These are phyloP conservation scores for Plasmodium coatneyi DNA, from an alignment of 169 alveolate genomes.

Conservation along the genomic window DNA sequence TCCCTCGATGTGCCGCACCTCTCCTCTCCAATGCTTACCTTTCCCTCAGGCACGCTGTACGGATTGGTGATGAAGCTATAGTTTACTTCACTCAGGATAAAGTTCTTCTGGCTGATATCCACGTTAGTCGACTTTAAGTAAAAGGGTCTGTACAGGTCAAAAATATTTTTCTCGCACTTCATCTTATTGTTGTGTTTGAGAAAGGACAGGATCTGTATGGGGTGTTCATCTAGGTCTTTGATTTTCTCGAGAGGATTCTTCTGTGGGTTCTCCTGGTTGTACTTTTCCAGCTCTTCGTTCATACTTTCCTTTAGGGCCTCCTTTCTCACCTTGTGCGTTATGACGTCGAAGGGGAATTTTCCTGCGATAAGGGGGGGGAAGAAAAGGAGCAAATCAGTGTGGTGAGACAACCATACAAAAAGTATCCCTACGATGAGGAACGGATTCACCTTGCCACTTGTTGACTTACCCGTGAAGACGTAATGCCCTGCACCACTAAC, in stretches of 20 bases:
- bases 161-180: conserved; percentile 68
- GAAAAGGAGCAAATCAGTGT: not conserved
- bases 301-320: conserved; percentile 45
- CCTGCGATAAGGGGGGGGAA: not conserved
- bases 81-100: conserved; percentile 24
- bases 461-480: conserved; percentile 22
- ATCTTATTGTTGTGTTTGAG: conserved; percentile 20
- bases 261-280: conserved; percentile 6
- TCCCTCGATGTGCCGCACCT: not conserved
- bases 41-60: conserved; percentile 28
- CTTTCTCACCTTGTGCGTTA: conserved; percentile 53
- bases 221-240: conserved; percentile 12
- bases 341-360: conserved; percentile 64
- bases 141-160: conserved; percentile 58
- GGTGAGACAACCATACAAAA: not conserved
- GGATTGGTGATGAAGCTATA: conserved; percentile 49
- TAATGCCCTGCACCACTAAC: conserved; percentile 30
- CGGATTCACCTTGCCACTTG: not conserved
- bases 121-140: conserved; percentile 40
- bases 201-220: conserved; percentile 50
- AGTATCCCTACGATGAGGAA: not conserved
- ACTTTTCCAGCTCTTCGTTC: conserved; percentile 46
- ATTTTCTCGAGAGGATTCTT: conserved; percentile 1
- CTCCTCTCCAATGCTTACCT: not conserved
- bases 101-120: not conserved